A percentile compares a stretch with the other conserved stretches of the same genome.
Conservation (phyloP, 1,284 basidiomycete genomes). For the Ganoderma multipileum region DNA sequence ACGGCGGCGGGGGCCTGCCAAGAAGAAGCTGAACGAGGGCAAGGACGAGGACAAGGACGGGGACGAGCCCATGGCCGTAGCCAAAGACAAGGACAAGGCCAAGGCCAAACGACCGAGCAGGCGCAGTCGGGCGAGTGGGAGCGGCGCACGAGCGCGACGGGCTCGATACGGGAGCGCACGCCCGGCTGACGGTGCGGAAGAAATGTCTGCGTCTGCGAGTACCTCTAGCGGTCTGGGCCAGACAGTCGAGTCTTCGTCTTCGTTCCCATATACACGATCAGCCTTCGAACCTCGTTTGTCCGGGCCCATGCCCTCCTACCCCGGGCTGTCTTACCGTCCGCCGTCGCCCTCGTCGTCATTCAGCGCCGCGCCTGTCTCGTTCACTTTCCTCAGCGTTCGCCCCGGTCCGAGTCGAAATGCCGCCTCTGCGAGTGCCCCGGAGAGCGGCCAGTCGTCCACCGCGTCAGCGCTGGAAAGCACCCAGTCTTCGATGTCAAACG, state of each 20-base stretch:
- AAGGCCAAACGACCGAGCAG: background rate
- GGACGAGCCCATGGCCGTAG: background rate
- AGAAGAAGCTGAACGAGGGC: conserved; percentile 56
- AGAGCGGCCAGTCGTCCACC: conserved; percentile 29
- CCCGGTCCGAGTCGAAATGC: conserved; percentile 28
- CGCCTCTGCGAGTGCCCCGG: conserved; percentile 22
- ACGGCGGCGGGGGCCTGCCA: conserved; percentile 72
- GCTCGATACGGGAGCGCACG: background rate
- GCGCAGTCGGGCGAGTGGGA: background rate
- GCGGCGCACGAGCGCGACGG: background rate
- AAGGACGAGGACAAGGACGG: conserved; percentile 33
- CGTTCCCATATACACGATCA: conserved; percentile 16
- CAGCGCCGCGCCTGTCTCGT: conserved; percentile 9
- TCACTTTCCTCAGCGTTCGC: conserved; percentile 17
- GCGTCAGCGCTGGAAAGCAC: conserved; percentile 28
- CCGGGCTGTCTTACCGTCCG: conserved; percentile 27
- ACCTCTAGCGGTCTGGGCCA: conserved; percentile 7
- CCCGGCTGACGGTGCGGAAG: background rate
- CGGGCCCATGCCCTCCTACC: conserved; percentile 27
- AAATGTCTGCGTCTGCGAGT: background rate
- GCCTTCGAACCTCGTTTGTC: conserved; percentile 29
- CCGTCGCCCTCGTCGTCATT: conserved; percentile 26
- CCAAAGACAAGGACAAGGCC: background rate
- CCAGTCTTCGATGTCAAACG: conserved; percentile 24
- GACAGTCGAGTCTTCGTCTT: conserved; percentile 17